phyloP scores from a whole-genome alignment of 352 stramenopile species.

The Phytophthora pisi region DNA sequence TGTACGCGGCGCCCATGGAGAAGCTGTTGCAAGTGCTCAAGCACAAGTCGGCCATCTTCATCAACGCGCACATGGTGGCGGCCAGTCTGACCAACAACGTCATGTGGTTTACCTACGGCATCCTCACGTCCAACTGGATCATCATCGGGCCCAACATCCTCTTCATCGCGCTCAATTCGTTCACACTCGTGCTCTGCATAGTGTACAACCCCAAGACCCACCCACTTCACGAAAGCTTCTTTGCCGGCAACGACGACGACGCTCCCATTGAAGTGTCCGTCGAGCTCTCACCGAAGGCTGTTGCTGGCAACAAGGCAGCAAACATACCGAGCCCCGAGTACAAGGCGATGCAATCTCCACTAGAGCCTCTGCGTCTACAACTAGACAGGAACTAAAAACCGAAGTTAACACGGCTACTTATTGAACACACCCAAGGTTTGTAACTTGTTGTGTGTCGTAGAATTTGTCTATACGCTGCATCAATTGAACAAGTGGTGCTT shows the following conservation, averaged over 20 bases:
- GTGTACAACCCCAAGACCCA: conserved; percentile 35
- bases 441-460: conserved; percentile 2
- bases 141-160: conserved; percentile 38
- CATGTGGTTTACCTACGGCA: conserved; percentile 55
- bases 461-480: conserved; percentile 9
- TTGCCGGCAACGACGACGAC: conserved; percentile 9
- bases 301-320: background rate
- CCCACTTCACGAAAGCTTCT: conserved; percentile 20
- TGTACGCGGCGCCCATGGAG: conserved; percentile 52
- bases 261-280: conserved; percentile 20
- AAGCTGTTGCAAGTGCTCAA: conserved; percentile 49
- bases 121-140: conserved; percentile 34
- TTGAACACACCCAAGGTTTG: background rate
- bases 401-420: too few relatives aligned
- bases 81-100: conserved; percentile 45
- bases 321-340: conserved; percentile 18
- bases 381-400: conserved; percentile 14
- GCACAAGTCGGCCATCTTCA: conserved; percentile 41
- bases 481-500: conserved; percentile 82
- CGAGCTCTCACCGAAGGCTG: conserved; percentile 22
- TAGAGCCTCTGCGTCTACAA: conserved; percentile 13
- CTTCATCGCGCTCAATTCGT: conserved; percentile 32
- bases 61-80: conserved; percentile 57
- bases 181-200: conserved; percentile 30
- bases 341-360: conserved; percentile 28